These are phyloP conservation scores for Tolypocladium endophyticum DNA, from an alignment of 2,329 filamentous ascomycete genomes.

Conservation along the genomic window DNA sequence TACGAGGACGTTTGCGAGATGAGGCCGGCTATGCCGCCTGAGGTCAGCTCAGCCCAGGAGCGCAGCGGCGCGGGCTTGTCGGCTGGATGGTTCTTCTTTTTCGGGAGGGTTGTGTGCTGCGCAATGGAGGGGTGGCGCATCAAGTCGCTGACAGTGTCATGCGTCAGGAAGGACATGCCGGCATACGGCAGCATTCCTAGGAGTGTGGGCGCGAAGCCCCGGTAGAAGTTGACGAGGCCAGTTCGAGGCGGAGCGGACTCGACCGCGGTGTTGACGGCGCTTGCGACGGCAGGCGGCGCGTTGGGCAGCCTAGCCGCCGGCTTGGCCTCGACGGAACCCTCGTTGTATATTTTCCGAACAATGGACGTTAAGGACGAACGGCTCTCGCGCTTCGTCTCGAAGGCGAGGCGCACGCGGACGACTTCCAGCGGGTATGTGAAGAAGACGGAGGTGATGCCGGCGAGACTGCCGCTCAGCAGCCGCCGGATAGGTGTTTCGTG, in stretches of 20 bases:
- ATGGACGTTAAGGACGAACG: constrained; percentile 65
- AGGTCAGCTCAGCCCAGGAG: constrained; percentile 76
- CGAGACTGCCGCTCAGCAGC: constrained; percentile 61
- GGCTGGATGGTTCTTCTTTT: constrained; percentile 38
- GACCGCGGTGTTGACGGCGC: constrained; percentile 29
- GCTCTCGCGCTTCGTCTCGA: constrained; percentile 73
- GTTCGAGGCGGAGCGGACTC: constrained; percentile 43
- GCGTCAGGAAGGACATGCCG: constrained; percentile 88
- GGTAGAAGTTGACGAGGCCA: constrained; percentile 85
- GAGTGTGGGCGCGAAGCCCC: constrained; percentile 82
- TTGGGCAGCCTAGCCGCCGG: constrained; percentile 17
- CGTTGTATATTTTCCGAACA: constrained; percentile 77
- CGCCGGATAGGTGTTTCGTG: constrained; percentile 75
- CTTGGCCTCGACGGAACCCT: constrained; percentile 40
- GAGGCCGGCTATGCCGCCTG: constrained; percentile 77
- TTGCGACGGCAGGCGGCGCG: constrained; percentile 21
- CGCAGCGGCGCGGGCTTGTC: constrained; percentile 63
- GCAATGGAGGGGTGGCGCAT: constrained; percentile 61
- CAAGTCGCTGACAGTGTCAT: constrained; percentile 81
- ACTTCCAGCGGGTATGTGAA: constrained; percentile 94
- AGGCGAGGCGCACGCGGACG: constrained; percentile 83
- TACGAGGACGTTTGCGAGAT: constrained; percentile 90
- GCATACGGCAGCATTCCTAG: constrained; percentile 96
- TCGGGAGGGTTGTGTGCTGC: constrained; percentile 63
- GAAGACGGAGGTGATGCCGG: constrained; percentile 85